phyloP scores from a whole-genome alignment of 1,284 basidiomycete species.

The Ustilago loliicola region DNA sequence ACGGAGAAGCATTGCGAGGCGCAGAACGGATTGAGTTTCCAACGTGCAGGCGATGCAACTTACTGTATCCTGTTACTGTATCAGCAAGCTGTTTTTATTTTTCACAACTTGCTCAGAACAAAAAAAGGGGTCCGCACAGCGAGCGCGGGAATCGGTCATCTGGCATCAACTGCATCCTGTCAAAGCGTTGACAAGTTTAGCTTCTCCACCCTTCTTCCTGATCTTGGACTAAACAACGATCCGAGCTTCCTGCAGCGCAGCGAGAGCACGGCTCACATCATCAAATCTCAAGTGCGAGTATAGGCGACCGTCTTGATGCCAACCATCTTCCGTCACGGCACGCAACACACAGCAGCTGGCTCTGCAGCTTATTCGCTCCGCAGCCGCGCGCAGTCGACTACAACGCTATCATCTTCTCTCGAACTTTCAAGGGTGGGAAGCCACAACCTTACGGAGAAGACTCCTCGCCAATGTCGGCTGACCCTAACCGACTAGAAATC shows the following conservation, averaged over 20 bases:
- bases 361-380: neutral
- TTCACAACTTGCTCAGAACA: neutral
- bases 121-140: conserved; percentile 10
- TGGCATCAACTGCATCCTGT: conserved; percentile 8
- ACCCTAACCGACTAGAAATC: conserved; percentile 1
- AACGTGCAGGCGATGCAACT: neutral
- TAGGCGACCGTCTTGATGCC: conserved; percentile 11
- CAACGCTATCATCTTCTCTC: neutral
- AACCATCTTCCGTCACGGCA: conserved; percentile 14
- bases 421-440: neutral
- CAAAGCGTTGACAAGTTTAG: neutral
- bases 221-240: neutral
- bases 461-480: conserved; percentile 19
- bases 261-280: neutral
- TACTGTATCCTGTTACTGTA: too few relatives aligned
- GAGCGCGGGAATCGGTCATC: conserved; percentile 12
- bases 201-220: neutral
- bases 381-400: neutral
- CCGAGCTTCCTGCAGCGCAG: conserved; percentile 5
- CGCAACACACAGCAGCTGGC: neutral
- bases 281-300: neutral
- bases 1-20: neutral
- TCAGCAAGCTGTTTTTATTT: neutral
- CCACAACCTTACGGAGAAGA: neutral
- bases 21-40: neutral